Conservation (phyloP, 106 monocot genomes). For the Vanilla planifolia region DNA sequence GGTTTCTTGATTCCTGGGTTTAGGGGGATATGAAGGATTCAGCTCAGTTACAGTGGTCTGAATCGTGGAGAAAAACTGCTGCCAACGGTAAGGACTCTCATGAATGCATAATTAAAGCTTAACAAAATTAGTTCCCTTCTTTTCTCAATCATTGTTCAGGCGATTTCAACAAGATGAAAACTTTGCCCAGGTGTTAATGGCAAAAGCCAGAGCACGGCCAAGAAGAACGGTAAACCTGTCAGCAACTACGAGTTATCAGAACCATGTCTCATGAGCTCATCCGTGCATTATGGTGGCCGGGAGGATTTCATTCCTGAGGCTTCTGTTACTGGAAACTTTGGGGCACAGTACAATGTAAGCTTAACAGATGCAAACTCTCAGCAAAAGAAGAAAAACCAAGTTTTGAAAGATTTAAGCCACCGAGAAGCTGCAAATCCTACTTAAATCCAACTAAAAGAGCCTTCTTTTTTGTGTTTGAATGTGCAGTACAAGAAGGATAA, state of each 20-base stretch:
- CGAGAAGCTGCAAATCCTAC: too few relatives aligned
- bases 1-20: neutral
- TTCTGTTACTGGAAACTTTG: neutral
- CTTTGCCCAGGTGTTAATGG: neutral
- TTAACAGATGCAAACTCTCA: neutral
- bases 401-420: too few relatives aligned
- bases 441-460: too few relatives aligned
- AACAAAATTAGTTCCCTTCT: too few relatives aligned
- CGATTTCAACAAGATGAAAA: neutral
- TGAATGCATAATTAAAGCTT: neutral
- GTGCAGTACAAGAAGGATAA: constrained; percentile 16
- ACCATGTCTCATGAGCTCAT: constrained; percentile 22
- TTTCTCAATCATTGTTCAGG: too few relatives aligned
- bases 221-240: neutral
- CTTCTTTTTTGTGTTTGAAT: neutral
- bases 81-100: neutral
- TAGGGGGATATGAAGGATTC: neutral
- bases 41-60: neutral
- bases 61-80: neutral
- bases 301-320: constrained; percentile 10
- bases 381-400: neutral
- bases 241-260: neutral
- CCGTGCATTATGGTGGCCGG: constrained; percentile 20
- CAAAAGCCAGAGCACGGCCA: constrained; percentile 6
- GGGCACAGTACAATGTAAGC: constrained; percentile 11